These are phyloP conservation scores for Nigrospora osmanthi DNA, from an alignment of 2,329 filamentous ascomycete species.

Conservation along the genomic window DNA sequence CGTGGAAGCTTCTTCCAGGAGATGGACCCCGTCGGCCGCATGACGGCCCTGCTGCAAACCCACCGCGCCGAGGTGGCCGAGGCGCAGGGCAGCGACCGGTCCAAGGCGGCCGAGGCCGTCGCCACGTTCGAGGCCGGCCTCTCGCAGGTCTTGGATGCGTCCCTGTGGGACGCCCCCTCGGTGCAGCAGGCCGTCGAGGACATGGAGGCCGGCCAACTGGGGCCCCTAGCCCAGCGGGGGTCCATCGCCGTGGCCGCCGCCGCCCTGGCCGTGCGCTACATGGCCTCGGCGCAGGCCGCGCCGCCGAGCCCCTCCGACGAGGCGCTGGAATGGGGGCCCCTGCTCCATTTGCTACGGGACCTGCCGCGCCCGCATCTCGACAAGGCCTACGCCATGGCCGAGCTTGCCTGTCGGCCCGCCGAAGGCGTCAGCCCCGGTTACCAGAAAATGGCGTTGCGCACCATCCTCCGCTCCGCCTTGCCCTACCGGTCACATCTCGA, in stretches of 20 bases:
- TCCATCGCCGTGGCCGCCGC: constrained; percentile 6
- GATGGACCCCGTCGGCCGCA: constrained; percentile 2
- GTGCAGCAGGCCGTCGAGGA: background rate
- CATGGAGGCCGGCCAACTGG: background rate
- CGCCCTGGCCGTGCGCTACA: constrained; percentile 2
- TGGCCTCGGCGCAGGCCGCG: background rate
- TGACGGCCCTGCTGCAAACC: background rate
- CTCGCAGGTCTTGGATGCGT: background rate
- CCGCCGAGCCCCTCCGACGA: too few species aligned
- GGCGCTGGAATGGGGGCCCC: too few species aligned
- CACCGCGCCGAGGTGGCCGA: background rate
- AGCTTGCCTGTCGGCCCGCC: background rate
- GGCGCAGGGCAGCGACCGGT: background rate
- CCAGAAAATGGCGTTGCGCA: background rate
- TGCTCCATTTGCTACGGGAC: too few species aligned
- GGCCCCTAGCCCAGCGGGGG: constrained; percentile 3
- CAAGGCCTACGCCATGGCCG: background rate
- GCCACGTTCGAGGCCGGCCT: background rate
- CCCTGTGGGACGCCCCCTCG: background rate
- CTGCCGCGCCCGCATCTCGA: too few species aligned
- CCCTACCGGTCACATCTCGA: constrained; percentile 3
- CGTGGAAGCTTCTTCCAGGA: constrained; percentile 8
- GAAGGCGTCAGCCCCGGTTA: background rate
- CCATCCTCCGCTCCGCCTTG: background rate
- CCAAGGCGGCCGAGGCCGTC: background rate